Evolutionary conservation across 352 stramenopile genomes (phyloP), one percentile per base, ranked within the genome.

Genomic region (Phytophthora pisi): DNA sequence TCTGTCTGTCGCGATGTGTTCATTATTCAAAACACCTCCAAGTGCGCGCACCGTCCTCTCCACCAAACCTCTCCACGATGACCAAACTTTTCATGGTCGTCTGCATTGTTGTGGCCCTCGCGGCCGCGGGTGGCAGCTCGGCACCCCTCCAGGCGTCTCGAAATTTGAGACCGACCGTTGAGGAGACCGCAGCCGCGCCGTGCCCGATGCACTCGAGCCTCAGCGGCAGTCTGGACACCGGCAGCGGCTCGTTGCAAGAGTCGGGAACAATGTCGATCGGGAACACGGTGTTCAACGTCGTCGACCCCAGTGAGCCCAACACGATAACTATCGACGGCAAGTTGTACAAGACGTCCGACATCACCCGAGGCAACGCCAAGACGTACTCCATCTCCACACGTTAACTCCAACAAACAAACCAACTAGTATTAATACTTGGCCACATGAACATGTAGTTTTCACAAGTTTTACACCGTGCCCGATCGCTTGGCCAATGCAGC

Each of bases 141-240:
- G 2, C 89, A 82, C 6, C 99, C 90, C 52, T 88, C 64, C 45
- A 95, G 89, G 54, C 52, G 45, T 70, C 75, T 30, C 26, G 26
- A 0, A 30, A 30, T 30, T 30, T 40, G 5, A 40, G 34, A 40
- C 34, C 34, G 34, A 40, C 3, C 10, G 34, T 15, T 15, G 34
- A 40, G 34, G 11, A 40, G 34, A 15, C 13, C 34, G 34, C 34
- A 40, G 34, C 34, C 34, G 34, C 34, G 4, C 10, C 34, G 10
- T 40, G 34, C 34, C 4, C 34, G 10, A 40, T 40, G 10, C 34
- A 40, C 11, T 40, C 34, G 4, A 40, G 34, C 34, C 34, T 15
- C 34, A 16, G 11, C 10, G 5, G 34, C 34, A 16, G 34, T 15
- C 34, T 16, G 9, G 11, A 6, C 34, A 16, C 34, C 34, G 11